Conservation (phyloP, 306 rosid species). For the Acmispon strigosus region DNA sequence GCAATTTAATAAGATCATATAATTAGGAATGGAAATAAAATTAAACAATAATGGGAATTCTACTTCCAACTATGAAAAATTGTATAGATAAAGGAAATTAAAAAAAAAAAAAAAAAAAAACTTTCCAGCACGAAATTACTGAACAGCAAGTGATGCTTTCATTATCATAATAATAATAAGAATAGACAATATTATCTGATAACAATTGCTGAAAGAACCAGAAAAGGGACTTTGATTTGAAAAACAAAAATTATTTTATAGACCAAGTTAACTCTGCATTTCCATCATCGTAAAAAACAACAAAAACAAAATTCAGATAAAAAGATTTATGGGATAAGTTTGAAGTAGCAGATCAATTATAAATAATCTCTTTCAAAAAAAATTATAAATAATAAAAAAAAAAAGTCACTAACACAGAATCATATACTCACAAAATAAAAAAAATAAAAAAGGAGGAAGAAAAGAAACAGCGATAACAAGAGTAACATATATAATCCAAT, state of each 20-base stretch:
- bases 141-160: neutral
- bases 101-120: neutral
- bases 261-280: conserved; percentile 1
- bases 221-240: neutral
- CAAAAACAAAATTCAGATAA: too few relatives aligned
- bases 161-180: too few relatives aligned
- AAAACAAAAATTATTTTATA: neutral
- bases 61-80: neutral
- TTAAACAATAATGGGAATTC: neutral
- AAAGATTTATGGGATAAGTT: too few relatives aligned
- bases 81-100: neutral
- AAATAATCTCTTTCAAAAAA: conserved; percentile 14
- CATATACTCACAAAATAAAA: neutral
- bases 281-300: neutral
- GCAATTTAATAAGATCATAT: neutral
- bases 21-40: neutral
- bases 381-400: neutral
- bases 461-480: neutral
- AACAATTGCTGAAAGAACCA: neutral
- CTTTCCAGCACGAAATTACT: neutral
- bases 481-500: too few relatives aligned
- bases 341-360: conserved; percentile 20
- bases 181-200: neutral
- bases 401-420: too few relatives aligned
- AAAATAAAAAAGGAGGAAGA: neutral